These are phyloP conservation scores for Castanospermum australe DNA, from an alignment of 306 rosid genomes.

Conservation along the genomic window DNA sequence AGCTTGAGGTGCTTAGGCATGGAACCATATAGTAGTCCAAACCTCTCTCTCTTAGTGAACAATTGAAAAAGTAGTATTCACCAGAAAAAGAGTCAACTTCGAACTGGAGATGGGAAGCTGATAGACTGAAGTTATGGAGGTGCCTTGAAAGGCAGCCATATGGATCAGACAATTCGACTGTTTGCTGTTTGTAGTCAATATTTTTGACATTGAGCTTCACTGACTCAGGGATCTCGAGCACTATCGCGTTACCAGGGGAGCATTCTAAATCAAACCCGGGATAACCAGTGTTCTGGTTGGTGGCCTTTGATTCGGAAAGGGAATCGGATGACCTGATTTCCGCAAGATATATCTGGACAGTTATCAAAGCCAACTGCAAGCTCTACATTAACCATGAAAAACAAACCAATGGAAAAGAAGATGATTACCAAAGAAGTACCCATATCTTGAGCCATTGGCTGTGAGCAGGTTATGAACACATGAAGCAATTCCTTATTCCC, in stretches of 20 bases:
- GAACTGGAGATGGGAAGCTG: conserved; percentile 28
- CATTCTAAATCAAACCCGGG: conserved; percentile 52
- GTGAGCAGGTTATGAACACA: background rate
- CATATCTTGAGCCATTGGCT: background rate
- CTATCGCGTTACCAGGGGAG: background rate
- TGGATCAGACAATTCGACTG: conserved; percentile 15
- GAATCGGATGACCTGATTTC: conserved; percentile 17
- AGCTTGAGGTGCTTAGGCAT: conserved; percentile 5
- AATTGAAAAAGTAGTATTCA: conserved; percentile 26
- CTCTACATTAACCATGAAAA: background rate
- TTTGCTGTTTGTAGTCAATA: conserved; percentile 36
- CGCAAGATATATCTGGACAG: conserved; percentile 26
- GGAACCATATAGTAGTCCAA: background rate
- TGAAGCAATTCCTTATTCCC: background rate
- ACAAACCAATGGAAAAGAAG: background rate
- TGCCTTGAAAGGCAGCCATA: background rate
- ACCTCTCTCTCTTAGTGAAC: background rate
- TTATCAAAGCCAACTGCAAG: background rate
- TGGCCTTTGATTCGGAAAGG: conserved; percentile 37
- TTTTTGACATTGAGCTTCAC: conserved; percentile 20
- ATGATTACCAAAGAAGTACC: background rate
- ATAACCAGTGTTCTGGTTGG: conserved; percentile 2
- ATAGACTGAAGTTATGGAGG: background rate
- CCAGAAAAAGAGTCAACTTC: fast-evolving
- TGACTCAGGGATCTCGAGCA: conserved; percentile 37